Evolutionary conservation across 2,329 filamentous ascomycete genomes (phyloP).

Genomic region (Scedosporium apiospermum): DNA sequence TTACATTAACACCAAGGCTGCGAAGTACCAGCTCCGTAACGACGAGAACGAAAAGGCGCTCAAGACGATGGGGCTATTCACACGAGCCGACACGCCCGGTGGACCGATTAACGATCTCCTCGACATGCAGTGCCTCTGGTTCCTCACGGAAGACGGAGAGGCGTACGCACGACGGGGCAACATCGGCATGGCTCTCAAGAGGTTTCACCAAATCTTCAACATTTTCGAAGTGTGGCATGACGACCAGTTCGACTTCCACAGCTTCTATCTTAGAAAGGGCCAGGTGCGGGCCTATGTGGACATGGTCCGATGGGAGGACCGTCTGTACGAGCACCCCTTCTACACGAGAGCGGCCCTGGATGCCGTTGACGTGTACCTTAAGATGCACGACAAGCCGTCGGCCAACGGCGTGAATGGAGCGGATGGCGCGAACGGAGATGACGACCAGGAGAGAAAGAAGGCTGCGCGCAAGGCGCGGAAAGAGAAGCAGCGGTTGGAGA

Average conservation of each 20-base stretch:
- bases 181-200: slow-evolving; percentile 77
- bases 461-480: slow-evolving; percentile 84
- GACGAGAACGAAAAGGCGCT: slow-evolving; percentile 80
- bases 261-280: slow-evolving; percentile 92
- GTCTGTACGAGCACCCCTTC: slow-evolving; percentile 84
- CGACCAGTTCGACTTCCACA: slow-evolving; percentile 98
- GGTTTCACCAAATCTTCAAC: slow-evolving; percentile 78
- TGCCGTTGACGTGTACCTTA: slow-evolving; percentile 71
- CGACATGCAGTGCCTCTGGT: slow-evolving; percentile 99
- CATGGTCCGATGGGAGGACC: slow-evolving; percentile 95
- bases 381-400: slow-evolving; percentile 63
- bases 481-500: slow-evolving; percentile 54
- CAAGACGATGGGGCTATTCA: slow-evolving; percentile 88
- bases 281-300: slow-evolving; percentile 92
- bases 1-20: slow-evolving; percentile 97
- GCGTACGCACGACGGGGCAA: slow-evolving; percentile 77
- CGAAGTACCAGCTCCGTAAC: slow-evolving; percentile 92
- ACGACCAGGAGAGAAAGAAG: slow-evolving; percentile 69
- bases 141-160: slow-evolving; percentile 87
- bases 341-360: slow-evolving; percentile 76
- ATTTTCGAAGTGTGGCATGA: slow-evolving; percentile 98
- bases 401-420: slow-evolving; percentile 53
- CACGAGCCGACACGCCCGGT: slow-evolving; percentile 77
- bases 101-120: slow-evolving; percentile 84
- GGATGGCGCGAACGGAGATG: slow-evolving; percentile 40